Evolutionary conservation across 768 basidiomycete species (phyloP), one percentile per base, ranked within the genome.

Genomic region (Leucocoprinus leucothites): DNA sequence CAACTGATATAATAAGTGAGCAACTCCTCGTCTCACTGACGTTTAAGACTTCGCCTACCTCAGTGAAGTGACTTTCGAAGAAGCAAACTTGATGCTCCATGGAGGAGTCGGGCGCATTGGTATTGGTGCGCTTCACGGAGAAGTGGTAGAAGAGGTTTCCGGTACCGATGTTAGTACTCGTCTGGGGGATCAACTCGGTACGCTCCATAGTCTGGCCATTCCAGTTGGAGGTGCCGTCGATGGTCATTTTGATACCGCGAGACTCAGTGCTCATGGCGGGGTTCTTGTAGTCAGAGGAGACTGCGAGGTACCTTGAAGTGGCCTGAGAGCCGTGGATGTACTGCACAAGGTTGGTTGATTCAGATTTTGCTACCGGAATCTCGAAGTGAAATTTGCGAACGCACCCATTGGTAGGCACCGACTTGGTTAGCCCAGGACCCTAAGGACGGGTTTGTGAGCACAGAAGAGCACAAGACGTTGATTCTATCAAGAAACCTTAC

Each of bases 91-190:
- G 82, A 61, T 85, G 84, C 64, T 86, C 82, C 19, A 75, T 65
- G 18, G 78, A 74, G 11, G 80, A 70, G 57, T 81, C 77, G 2
- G 82, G 81, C 3, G 75, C 69, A 63, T 82, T 82, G 8, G 76
- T 77, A n/a, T 62, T 58, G 22, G 74, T 66, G 34, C 69, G 76
- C 69, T 70, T 77, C 41, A 85, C 63, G 1, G 82, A 82, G 70
- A 85, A 85, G 69, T 85, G 84, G 67, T 85, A 85, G 70, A 76
- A 85, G 52, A 83, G 64, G 54, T 81, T 76, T 0, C 82, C 83
- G 11, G 74, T 70, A 1, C 84, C 82, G 21, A 86, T 68, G 66
- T 84, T 85, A 48, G 71, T 65, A 11, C 70, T 72, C 24, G 81
- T 82, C 64, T 71, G 73, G 57, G 67, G 69, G 64, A 76, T 75